A percentile compares a stretch with the other conserved stretches of the same genome.
Conservation (phyloP, 768 basidiomycete genomes). For the Pilatotrama ljubarskyi region DNA sequence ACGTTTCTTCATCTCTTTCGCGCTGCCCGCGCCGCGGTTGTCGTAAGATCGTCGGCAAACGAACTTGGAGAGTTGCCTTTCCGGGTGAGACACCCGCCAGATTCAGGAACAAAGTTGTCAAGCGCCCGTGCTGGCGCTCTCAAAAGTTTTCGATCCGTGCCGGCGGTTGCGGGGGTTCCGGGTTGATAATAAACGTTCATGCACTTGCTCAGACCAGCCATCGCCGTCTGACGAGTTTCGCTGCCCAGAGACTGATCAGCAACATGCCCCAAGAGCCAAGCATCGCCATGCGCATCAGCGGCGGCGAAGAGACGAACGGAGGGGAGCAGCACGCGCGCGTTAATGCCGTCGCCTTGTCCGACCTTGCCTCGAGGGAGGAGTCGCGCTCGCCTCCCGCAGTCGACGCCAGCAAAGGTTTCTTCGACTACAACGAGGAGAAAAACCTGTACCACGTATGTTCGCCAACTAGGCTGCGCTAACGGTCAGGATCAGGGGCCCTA, state of each 20-base stretch:
- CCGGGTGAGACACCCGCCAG: not conserved
- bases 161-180: not conserved
- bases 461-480: not conserved
- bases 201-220: not conserved
- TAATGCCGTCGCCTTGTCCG: conserved; percentile 6
- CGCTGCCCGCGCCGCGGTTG: not conserved
- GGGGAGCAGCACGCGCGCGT: not conserved
- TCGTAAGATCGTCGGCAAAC: not conserved
- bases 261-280: not conserved
- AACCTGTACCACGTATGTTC: conserved; percentile 63
- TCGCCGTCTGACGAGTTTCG: not conserved
- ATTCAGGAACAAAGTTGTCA: not conserved
- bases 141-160: conserved; percentile 6
- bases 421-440: conserved; percentile 79
- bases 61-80: conserved; percentile 10
- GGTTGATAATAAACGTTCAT: conserved; percentile 15
- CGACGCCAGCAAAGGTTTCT: conserved; percentile 70
- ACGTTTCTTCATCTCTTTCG: conserved; percentile 10
- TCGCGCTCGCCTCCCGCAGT: conserved; percentile 36
- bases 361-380: conserved; percentile 15
- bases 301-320: not conserved
- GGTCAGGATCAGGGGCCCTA: not conserved
- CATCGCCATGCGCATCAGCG: not conserved
- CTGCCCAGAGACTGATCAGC: not conserved
- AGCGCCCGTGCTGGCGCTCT: not conserved